Base-by-base conservation (phyloP, 2,329 filamentous ascomycete genomes). In the Colletotrichum limetticola region DNA sequence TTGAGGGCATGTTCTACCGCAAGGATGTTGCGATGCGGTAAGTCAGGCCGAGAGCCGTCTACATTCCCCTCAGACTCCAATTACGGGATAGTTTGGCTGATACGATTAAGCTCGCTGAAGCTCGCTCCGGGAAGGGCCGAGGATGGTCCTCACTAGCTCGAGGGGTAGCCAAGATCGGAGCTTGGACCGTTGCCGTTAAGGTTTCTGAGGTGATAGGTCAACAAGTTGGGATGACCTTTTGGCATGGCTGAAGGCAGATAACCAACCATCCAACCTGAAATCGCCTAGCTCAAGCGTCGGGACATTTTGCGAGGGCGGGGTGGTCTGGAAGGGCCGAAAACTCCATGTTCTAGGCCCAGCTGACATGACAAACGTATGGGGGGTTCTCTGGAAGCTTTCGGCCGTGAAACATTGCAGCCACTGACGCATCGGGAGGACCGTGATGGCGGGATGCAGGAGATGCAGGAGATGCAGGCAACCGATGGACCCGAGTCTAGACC, bases 1-100 rank as follows among this genome's bases (percentile, higher is more conserved):
- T 98, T 77, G 91, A 96, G 66, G 92, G 92, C 77, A 97, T 97
- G 92, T 95, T 97, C 84, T 98, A 91, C 86, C 91, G 96, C 77
- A 97, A 92, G 82, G 97, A 98, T 76, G 98, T 99, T 82, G 97
- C 95, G 24, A 37, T 24, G n/a, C 60, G 63, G 46, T 46, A n/a
- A 37, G 68, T 24, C 57, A 49, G 16, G 14, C 55, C 42, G 19
- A 42, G 42, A 49, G 19, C 42, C 42, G 19, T 49, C 19, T 11
- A 9, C n/a, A 19, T 49, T 22, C 19, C 19, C 7, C 42, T 35
- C 28, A 4, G 53, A 35, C 62, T n/a, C 9, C 4, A 9, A 19
- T 6, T 49, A 49, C 6, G 8, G 30, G 9, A 37, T 30, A 22
- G 19, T 26, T 30, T 12, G 14, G 24, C 42, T 60, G 28, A 60